A percentile compares a stretch with the other conserved stretches of the same genome.
Evolutionary conservation across 257 asterid species (phyloP).

Genomic region (Cruciata laevipes): DNA sequence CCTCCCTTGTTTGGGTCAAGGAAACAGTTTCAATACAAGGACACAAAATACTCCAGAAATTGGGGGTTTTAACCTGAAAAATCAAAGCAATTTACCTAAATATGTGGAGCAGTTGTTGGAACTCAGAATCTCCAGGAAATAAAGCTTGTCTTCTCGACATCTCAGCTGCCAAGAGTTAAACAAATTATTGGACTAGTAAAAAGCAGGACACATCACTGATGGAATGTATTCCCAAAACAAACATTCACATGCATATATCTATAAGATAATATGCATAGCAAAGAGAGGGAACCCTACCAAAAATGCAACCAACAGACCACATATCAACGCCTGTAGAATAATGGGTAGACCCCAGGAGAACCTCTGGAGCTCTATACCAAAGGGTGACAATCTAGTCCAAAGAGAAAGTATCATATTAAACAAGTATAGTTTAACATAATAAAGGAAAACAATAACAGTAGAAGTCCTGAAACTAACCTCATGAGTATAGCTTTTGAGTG

Average conservation of each 20-base stretch:
- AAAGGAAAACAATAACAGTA: background rate
- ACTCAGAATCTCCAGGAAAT: slow-evolving; percentile 93
- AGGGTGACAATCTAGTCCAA: slow-evolving; percentile 65
- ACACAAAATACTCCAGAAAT: background rate
- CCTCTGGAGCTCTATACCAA: slow-evolving; percentile 98
- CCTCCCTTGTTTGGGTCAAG: background rate
- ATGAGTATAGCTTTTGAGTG: slow-evolving; percentile 92
- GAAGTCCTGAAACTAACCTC: slow-evolving; percentile 36
- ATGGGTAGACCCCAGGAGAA: slow-evolving; percentile 78
- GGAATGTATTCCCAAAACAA: background rate
- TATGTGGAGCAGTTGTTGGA: slow-evolving; percentile 85
- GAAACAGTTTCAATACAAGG: background rate
- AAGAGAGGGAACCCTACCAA: slow-evolving; percentile 34
- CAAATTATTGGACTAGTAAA: background rate
- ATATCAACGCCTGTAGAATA: slow-evolving; percentile 92
- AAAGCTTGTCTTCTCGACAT: slow-evolving; percentile 87
- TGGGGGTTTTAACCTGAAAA: background rate
- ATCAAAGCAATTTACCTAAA: slow-evolving; percentile 41
- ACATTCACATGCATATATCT: no score
- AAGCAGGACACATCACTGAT: background rate
- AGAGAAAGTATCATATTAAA: background rate
- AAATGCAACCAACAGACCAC: slow-evolving; percentile 98
- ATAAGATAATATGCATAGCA: background rate
- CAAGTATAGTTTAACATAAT: background rate
- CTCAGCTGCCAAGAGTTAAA: slow-evolving; percentile 50